These are phyloP conservation scores for Magnusiomyces magnusii DNA, from an alignment of 1,139 yeast species.

Conservation along the genomic window DNA sequence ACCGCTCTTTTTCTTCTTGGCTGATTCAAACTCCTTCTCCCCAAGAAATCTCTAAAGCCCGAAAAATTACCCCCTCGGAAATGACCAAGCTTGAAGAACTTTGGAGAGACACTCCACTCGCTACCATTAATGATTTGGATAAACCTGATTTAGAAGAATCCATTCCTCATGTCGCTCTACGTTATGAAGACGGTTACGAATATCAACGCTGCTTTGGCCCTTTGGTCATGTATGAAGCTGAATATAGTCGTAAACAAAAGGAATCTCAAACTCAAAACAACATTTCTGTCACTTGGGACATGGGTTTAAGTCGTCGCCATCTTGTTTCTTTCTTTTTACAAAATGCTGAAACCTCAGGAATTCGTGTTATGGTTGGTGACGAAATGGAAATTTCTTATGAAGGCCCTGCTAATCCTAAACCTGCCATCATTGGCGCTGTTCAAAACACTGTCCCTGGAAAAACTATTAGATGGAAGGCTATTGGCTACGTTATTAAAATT, in stretches of 20 bases:
- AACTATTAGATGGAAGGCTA: constrained; percentile 52
- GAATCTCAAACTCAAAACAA: constrained; percentile 77
- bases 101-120: constrained; percentile 68
- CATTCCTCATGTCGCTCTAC: constrained; percentile 61
- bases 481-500: constrained; percentile 62
- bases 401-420: constrained; percentile 10
- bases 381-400: constrained; percentile 51
- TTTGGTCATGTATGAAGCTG: constrained; percentile 71
- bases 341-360: constrained; percentile 55
- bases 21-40: constrained; percentile 63
- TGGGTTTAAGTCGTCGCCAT: constrained; percentile 57
- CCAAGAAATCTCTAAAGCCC: constrained; percentile 51
- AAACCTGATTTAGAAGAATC: constrained; percentile 51
- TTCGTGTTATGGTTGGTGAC: constrained; percentile 82
- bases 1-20: constrained; percentile 75
- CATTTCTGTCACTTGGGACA: constrained; percentile 66
- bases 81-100: constrained; percentile 68
- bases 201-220: constrained; percentile 87
- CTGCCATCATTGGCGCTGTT: neutral
- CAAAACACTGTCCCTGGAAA: constrained; percentile 24
- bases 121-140: constrained; percentile 50
- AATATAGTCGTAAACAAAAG: constrained; percentile 62
- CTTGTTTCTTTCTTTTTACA: constrained; percentile 65
- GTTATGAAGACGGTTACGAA: constrained; percentile 78
- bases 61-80: constrained; percentile 53